Evolutionary conservation across 345 rosid species (phyloP).

Genomic region (Fremontodendron californicum): DNA sequence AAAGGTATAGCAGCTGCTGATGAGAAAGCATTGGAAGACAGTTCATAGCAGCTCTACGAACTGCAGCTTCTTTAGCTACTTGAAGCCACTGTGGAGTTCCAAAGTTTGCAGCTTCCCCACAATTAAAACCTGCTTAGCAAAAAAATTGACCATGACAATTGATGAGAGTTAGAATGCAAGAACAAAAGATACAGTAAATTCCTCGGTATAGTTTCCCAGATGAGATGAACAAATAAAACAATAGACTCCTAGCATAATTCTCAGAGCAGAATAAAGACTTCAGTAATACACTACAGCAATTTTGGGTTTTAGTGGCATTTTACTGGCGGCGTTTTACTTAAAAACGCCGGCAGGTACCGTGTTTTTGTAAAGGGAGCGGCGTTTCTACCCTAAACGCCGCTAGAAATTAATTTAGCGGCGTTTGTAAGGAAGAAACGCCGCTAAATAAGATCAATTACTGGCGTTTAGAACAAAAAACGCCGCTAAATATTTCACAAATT

Average conservation of each 20-base stretch:
- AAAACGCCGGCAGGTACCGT: too few relatives aligned
- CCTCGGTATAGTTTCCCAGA: neutral
- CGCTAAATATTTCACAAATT: too few relatives aligned
- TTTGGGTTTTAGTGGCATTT: too few relatives aligned
- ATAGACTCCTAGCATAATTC: neutral
- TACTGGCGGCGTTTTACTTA: too few relatives aligned
- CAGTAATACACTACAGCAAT: too few relatives aligned
- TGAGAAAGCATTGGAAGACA: slow-evolving; percentile 99
- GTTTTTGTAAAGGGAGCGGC: too few relatives aligned
- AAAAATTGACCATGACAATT: slow-evolving; percentile 4
- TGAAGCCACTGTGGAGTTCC: slow-evolving; percentile 97
- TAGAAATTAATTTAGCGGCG: too few relatives aligned
- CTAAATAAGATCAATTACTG: too few relatives aligned
- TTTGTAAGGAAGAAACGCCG: too few relatives aligned
- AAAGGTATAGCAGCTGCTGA: slow-evolving; percentile 86
- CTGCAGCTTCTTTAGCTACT: slow-evolving; percentile 96
- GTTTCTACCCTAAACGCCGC: too few relatives aligned
- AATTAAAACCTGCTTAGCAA: slow-evolving; percentile 69
- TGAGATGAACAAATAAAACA: neutral
- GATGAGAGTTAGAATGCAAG: neutral
- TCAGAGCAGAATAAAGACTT: neutral
- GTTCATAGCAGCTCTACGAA: slow-evolving; percentile 99
- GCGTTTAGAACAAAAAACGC: too few relatives aligned
- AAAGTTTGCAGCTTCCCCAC: slow-evolving; percentile 99
- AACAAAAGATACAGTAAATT: neutral